Base-by-base conservation (phyloP, 2,329 filamentous ascomycete genomes). In the Alternaria angustiovoidea region DNA sequence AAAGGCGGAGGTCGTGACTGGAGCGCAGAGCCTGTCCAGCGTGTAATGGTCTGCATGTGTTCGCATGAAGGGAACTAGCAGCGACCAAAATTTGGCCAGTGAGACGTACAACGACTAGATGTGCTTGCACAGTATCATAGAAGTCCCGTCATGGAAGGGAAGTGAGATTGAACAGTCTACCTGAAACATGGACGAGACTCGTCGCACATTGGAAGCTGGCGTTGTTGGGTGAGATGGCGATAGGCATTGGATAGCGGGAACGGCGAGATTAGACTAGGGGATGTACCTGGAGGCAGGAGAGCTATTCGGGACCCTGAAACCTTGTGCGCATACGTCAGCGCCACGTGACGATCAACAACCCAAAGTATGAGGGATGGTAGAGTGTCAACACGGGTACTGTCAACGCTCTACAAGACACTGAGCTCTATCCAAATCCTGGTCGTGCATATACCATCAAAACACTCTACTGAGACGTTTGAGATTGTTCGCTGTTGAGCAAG, bases 301-400 rank as follows among this genome's bases (percentile, higher is more conserved):
- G n/a, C n/a, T 18, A 20, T 39, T n/a, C 36, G n/a, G n/a, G 36
- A 39, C 36, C 36, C 36, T 39, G 36, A 20, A 20, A 9, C 36
- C n/a, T 18, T 39, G 7, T 39, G 46, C 52, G 52, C 57, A 49
- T 59, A 60, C 57, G 57, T 60, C 57, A 60, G 57, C 57, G 39
- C 57, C 52, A 56, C 57, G 57, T 56, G 57, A 57, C 20, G 46
- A 57, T 57, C 57, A 56, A 51, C 52, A 60, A 54, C 24, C 22
- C 51, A 30, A 39, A 46, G 52, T 16, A 51, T 18, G 36, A 59
- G 44, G 36, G n/a, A 59, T 20, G n/a, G 36, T 26, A 38, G 57
- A 20, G 26, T 46, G 46, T 38, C 44, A 43, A 55, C 51, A 49
- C n/a, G 18, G 32, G 30, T n/a, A 38, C 20, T 41, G 16, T 22